Percentiles rank a stretch among this genome's conserved stretches.
These are phyloP conservation scores for Exophiala mesophila DNA, from an alignment of 2,329 filamentous ascomycete species.

Conservation along the genomic window DNA sequence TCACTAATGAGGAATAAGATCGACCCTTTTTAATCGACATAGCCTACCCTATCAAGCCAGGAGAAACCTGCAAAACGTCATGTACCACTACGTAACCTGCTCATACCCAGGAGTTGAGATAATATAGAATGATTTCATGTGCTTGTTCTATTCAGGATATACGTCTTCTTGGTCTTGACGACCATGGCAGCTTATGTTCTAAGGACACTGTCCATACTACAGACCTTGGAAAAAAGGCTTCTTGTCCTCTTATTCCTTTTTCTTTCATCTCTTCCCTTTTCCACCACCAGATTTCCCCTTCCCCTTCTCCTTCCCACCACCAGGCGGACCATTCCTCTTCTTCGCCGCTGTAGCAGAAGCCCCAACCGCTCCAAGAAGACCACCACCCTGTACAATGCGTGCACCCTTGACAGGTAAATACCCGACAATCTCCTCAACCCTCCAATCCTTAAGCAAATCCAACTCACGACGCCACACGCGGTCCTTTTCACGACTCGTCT, in stretches of 20 bases:
- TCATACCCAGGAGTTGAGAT: too few species aligned
- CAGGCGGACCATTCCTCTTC: slow-evolving; percentile 25
- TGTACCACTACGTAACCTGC: too few species aligned
- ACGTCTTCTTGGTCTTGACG: too few species aligned
- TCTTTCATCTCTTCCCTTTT: slow-evolving; percentile 3
- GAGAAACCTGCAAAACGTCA: too few species aligned
- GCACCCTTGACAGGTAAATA: slow-evolving; percentile 75
- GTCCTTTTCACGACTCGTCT: slow-evolving; percentile 45
- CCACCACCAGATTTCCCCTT: slow-evolving; percentile 9
- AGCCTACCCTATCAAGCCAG: too few species aligned
- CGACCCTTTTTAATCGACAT: too few species aligned
- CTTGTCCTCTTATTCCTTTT: slow-evolving; percentile 2
- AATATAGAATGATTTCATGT: too few species aligned
- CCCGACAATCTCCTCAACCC: slow-evolving; percentile 76
- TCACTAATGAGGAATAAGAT: too few species aligned
- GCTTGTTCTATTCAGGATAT: too few species aligned
- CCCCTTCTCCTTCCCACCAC: not conserved
- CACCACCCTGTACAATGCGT: slow-evolving; percentile 68
- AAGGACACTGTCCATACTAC: too few species aligned
- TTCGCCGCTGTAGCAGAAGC: slow-evolving; percentile 41
- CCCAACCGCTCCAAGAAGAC: slow-evolving; percentile 35
- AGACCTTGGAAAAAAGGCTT: too few species aligned
- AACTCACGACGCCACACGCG: slow-evolving; percentile 54
- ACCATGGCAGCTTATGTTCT: too few species aligned
- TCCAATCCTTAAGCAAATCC: slow-evolving; percentile 76